Conservation (phyloP, 345 rosid genomes). For the Melaleuca alternifolia region DNA sequence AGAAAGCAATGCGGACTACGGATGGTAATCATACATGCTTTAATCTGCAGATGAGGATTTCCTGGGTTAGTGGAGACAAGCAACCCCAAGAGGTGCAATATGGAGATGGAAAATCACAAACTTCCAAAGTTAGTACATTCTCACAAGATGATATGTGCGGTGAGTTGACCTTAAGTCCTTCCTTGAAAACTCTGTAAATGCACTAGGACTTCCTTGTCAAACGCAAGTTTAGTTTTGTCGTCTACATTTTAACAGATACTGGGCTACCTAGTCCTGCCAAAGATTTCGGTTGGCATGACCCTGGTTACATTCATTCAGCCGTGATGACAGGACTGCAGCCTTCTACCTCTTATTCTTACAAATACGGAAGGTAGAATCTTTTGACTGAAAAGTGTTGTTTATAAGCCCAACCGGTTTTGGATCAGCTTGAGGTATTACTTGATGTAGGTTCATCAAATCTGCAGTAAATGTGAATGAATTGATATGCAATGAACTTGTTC, state of each 20-base stretch:
- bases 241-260: conserved; percentile 5
- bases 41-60: conserved; percentile 45
- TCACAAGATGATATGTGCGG: conserved; percentile 50
- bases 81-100: conserved; percentile 39
- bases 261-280: conserved; percentile 46
- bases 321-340: conserved; percentile 49
- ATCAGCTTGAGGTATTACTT: neutral
- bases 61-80: conserved; percentile 60
- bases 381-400: neutral
- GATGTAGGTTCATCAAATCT: neutral
- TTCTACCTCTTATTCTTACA: conserved; percentile 31
- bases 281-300: conserved; percentile 82
- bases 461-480: neutral
- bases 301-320: conserved; percentile 62
- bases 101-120: conserved; percentile 26
- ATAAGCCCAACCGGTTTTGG: neutral
- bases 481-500: neutral
- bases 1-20: neutral
- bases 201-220: neutral
- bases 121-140: conserved; percentile 40
- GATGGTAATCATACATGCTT: neutral
- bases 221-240: neutral
- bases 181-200: neutral
- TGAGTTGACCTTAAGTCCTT: conserved; percentile 8
- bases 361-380: conserved; percentile 50